Evolutionary conservation across 306 rosid genomes (phyloP).

Genomic region (Corylus avellana): DNA sequence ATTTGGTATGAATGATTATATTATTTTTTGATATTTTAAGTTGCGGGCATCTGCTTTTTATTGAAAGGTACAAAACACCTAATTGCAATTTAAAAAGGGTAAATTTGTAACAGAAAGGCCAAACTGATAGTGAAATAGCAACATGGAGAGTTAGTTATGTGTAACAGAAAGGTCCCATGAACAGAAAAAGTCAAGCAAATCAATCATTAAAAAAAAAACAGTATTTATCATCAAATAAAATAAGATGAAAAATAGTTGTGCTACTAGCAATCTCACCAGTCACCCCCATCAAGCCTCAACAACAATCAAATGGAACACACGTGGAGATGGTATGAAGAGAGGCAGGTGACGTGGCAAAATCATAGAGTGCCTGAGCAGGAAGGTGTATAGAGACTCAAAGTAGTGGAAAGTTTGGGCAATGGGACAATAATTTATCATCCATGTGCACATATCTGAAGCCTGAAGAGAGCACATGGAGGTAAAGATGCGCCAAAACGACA

Average conservation of each 20-base stretch:
- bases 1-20: too few relatives aligned
- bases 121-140: too few relatives aligned
- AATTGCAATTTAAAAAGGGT: too few relatives aligned
- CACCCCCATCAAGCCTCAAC: not conserved
- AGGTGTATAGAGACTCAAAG: not conserved
- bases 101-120: too few relatives aligned
- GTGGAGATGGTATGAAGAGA: not conserved
- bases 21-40: too few relatives aligned
- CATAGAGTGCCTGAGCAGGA: not conserved
- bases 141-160: too few relatives aligned
- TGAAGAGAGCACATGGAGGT: not conserved
- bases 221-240: not conserved
- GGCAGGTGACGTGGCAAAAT: constrained; percentile 11
- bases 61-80: too few relatives aligned
- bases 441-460: constrained; percentile 10
- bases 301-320: not conserved
- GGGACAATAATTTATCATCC: not conserved
- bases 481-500: not conserved
- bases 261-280: not conserved
- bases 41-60: too few relatives aligned
- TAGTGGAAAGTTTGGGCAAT: not conserved
- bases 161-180: not conserved
- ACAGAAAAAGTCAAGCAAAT: not conserved
- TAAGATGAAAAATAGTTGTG: not conserved
- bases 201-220: not conserved